Conservation (phyloP, 371 early-diverging fungal genomes). For the Syncephalastrum contaminatum region DNA sequence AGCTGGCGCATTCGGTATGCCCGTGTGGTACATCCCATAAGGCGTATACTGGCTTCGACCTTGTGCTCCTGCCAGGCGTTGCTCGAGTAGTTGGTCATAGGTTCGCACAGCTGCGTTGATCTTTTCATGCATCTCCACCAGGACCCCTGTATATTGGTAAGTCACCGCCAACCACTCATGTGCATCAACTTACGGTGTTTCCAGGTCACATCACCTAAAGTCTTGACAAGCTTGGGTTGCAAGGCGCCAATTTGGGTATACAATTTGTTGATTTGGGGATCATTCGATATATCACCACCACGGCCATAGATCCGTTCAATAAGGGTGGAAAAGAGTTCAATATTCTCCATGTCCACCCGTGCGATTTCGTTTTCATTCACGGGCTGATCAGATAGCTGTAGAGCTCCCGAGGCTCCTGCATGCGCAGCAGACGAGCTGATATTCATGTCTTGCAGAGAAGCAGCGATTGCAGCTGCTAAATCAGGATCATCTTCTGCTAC, state of each 20-base stretch:
- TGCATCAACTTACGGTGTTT: conserved; percentile 57
- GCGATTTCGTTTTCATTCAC: conserved; percentile 47
- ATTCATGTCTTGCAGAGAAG: conserved; percentile 76
- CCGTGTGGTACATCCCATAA: conserved; percentile 1
- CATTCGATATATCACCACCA: conserved; percentile 59
- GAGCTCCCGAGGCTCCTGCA: background rate
- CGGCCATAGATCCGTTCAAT: conserved; percentile 61
- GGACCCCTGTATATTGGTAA: conserved; percentile 25
- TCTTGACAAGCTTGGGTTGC: conserved; percentile 70
- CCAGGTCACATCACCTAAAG: conserved; percentile 61
- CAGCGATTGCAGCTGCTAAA: conserved; percentile 91
- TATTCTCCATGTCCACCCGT: conserved; percentile 70
- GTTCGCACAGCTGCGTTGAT: conserved; percentile 77
- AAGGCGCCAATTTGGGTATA: conserved; percentile 72
- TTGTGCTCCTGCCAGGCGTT: conserved; percentile 51
- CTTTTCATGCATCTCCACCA: conserved; percentile 75
- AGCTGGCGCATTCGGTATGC: conserved; percentile 5
- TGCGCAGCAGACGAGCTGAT: conserved; percentile 16
- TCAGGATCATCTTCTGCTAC: conserved; percentile 71
- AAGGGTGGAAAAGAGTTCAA: conserved; percentile 69
- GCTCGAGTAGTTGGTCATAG: conserved; percentile 81
- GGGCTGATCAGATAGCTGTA: background rate
- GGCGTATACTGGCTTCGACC: conserved; percentile 3
- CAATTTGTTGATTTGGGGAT: conserved; percentile 65
- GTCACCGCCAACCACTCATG: background rate